Evolutionary conservation across 2,329 filamentous ascomycete species (phyloP).

Genomic region (Chaetomium sp.): DNA sequence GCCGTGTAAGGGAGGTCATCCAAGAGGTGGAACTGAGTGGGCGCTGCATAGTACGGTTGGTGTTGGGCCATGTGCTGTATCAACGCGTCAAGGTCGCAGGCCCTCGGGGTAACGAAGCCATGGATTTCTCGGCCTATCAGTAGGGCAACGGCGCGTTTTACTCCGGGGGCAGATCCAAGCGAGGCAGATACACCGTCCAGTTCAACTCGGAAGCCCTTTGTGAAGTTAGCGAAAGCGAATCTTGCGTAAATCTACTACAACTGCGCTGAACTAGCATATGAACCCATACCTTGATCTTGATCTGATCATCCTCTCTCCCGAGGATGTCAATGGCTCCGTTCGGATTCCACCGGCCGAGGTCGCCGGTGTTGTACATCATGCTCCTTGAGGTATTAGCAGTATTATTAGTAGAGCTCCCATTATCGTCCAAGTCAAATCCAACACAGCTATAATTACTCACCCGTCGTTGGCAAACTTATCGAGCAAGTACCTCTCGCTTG

Average conservation of each 20-base stretch:
- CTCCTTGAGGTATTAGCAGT: conserved; percentile 27
- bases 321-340: conserved; percentile 50
- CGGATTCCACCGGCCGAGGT: conserved; percentile 47
- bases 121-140: conserved; percentile 43
- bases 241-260: background rate
- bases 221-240: too few species aligned
- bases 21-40: conserved; percentile 15
- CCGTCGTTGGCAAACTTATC: conserved; percentile 47
- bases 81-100: conserved; percentile 35
- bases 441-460: conserved; percentile 29
- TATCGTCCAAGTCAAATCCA: background rate
- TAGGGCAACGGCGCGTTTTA: conserved; percentile 42
- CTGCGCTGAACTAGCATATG: background rate
- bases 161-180: conserved; percentile 39
- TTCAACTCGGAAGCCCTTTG: conserved; percentile 48
- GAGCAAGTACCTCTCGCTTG: conserved; percentile 40
- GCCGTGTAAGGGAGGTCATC: conserved; percentile 41
- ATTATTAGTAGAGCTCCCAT: background rate
- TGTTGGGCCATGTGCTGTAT: conserved; percentile 49
- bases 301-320: conserved; percentile 54
- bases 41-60: conserved; percentile 39
- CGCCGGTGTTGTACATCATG: conserved; percentile 55
- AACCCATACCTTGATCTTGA: conserved; percentile 48
- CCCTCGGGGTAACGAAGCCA: conserved; percentile 41
- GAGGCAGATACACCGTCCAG: conserved; percentile 51